Evolutionary conservation across 108 stramenopile genomes (phyloP).

Genomic region (Bacterosira constricta): DNA sequence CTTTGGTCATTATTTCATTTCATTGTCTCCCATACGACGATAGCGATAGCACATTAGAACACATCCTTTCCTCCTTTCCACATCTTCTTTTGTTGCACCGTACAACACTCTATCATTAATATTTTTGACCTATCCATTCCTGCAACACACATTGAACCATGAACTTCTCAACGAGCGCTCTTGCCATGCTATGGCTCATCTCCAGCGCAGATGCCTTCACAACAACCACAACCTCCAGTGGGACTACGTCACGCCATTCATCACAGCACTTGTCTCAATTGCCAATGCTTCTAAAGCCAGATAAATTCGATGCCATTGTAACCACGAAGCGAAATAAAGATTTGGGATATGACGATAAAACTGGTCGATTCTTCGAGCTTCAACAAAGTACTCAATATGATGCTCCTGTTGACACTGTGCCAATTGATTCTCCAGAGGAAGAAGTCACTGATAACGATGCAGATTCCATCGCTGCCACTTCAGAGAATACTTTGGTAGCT

Average conservation of each 20-base stretch:
- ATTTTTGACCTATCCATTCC: too few relatives aligned
- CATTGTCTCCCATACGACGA: too few relatives aligned
- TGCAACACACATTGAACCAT: constrained; percentile 1
- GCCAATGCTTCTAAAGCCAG: constrained; percentile 24
- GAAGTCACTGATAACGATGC: not conserved
- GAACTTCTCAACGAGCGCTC: constrained; percentile 17
- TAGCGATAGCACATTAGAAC: too few relatives aligned
- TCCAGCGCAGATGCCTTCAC: constrained; percentile 32
- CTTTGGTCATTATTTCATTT: too few relatives aligned
- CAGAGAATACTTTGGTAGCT: not conserved
- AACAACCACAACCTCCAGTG: not conserved
- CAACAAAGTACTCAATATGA: not conserved
- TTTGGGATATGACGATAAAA: constrained; percentile 31
- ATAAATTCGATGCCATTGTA: constrained; percentile 32
- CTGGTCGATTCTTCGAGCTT: constrained; percentile 43
- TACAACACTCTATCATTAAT: too few relatives aligned
- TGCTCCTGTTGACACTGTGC: not conserved
- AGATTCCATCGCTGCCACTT: not conserved
- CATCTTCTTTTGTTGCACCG: too few relatives aligned
- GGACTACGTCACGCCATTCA: not conserved
- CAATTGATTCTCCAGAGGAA: not conserved
- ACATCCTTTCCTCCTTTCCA: too few relatives aligned
- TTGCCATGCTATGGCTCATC: constrained; percentile 9
- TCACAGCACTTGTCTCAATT: not conserved
- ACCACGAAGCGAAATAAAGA: constrained; percentile 30